Evolutionary conservation across 371 early-diverging fungal species (phyloP).

Genomic region (Rhizopus arrhizus): DNA sequence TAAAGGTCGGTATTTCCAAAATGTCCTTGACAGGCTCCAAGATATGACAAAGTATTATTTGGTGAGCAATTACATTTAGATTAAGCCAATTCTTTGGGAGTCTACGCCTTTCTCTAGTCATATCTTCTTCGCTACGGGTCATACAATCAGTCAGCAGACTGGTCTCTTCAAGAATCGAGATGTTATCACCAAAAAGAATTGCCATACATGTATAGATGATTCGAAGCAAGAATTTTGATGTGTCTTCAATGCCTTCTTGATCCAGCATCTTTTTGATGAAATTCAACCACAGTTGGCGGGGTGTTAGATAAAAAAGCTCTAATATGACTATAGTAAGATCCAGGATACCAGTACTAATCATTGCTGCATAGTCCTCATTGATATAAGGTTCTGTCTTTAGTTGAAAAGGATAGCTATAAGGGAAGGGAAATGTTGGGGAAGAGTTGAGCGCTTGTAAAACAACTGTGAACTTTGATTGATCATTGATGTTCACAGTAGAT

Average conservation of each 20-base stretch:
- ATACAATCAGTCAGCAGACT: conserved; percentile 25
- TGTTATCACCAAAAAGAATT: conserved; percentile 50
- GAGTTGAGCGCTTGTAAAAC: conserved; percentile 49
- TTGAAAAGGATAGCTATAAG: conserved; percentile 45
- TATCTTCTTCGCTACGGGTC: conserved; percentile 32
- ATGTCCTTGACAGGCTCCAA: conserved; percentile 56
- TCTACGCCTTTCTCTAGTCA: conserved; percentile 23
- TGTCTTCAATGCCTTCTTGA: conserved; percentile 51
- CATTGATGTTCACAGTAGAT: background rate
- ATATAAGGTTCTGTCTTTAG: conserved; percentile 24
- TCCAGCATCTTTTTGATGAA: conserved; percentile 41
- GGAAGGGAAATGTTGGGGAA: conserved; percentile 44
- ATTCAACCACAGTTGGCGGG: conserved; percentile 44
- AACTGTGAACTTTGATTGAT: conserved; percentile 23
- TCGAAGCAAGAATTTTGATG: conserved; percentile 55
- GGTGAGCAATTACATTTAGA: conserved; percentile 57
- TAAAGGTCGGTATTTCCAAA: conserved; percentile 50
- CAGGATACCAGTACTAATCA: conserved; percentile 50
- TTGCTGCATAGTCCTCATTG: conserved; percentile 30
- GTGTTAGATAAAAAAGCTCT: conserved; percentile 51
- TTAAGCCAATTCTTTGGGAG: conserved; percentile 65
- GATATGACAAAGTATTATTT: conserved; percentile 52
- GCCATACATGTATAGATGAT: conserved; percentile 56
- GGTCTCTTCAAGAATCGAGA: conserved; percentile 32
- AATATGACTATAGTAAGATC: conserved; percentile 53